Evolutionary conservation across 2,329 filamentous ascomycete species (phyloP).

Genomic region (Fusarium illudens): DNA sequence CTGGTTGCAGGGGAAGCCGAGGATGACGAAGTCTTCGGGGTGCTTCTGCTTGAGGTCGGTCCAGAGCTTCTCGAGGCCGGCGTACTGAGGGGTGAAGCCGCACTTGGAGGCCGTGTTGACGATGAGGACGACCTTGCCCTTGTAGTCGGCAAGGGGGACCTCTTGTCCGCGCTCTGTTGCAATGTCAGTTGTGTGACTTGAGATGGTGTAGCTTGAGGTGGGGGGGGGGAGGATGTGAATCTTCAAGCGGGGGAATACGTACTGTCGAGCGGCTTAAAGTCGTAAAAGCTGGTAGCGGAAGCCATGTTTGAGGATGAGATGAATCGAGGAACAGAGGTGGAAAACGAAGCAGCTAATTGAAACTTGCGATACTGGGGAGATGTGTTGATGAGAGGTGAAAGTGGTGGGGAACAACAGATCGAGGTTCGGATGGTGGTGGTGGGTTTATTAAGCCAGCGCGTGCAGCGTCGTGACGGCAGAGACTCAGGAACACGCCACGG

Average conservation of each 20-base stretch:
- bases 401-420: constrained; percentile 18
- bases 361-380: constrained; percentile 6
- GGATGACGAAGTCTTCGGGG: constrained; percentile 80
- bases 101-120: constrained; percentile 99
- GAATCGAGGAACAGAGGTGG: constrained; percentile 6
- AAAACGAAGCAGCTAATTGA: constrained; percentile 5
- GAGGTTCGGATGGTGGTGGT: constrained; percentile 17
- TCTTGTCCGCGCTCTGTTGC: constrained; percentile 66
- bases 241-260: constrained; percentile 48
- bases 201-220: not conserved
- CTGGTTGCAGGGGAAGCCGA: constrained; percentile 99
- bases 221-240: not conserved
- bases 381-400: constrained; percentile 23
- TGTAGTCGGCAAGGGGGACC: constrained; percentile 74
- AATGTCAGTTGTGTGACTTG: constrained; percentile 21
- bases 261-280: constrained; percentile 87
- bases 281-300: constrained; percentile 69
- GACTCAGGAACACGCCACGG: constrained; percentile 19
- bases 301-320: constrained; percentile 46
- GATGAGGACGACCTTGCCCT: constrained; percentile 92
- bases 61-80: constrained; percentile 89
- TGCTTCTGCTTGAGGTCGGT: constrained; percentile 75
- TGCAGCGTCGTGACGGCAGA: constrained; percentile 11
- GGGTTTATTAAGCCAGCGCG: constrained; percentile 30
- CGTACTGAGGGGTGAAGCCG: constrained; percentile 97